Evolutionary conservation across 2,329 filamentous ascomycete species (phyloP), one percentile per base, ranked within the genome.

Genomic region (Penicillium janthinellum): DNA sequence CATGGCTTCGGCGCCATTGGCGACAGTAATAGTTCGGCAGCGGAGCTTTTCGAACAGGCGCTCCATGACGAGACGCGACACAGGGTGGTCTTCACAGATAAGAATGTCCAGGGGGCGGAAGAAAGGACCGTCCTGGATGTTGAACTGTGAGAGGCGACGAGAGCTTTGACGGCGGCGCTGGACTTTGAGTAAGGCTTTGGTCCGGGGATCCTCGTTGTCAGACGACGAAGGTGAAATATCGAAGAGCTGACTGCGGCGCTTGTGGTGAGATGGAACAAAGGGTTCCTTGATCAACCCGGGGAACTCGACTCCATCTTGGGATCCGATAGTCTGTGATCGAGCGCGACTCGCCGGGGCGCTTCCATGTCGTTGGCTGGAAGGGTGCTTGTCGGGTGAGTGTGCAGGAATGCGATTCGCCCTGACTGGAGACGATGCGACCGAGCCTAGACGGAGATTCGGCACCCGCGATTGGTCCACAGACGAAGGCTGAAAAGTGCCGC

Each of bases 51-150:
- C 95, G 54, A 99, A 84, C 7, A 99, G 81, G 69, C 96, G 95
- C 73, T 99, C 95, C 94, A 99, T 98, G n/a, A 99, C 94, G 81
- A 99, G 88, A 22, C 94, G 87, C 5, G 95, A 96, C 4, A 99
- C 94, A 0, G 95, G 95, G 74, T 99, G 95, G 70, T 99, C 95
- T 78, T 99, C 95, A 73, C 95, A 98, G 54, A 99, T 96, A 54
- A 99, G 82, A 5, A 99, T 90, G 75, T 99, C 95, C 54, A 99
- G 79, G 1, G 95, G 92, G 34, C 95, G 86, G 78, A 97, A 99
- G 38, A 88, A 85, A 2, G 95, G 95, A 0, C 90, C 90, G 55
- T 94, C 92, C 42, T 90, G 85, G 39, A 96, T 82, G 53, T 89
- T 93, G 70, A 98, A 93, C 70, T 96, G 92, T 0, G 95, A 99